These are phyloP conservation scores for Ulvella scutata DNA, from an alignment of 139 green algal genomes.

Conservation along the genomic window DNA sequence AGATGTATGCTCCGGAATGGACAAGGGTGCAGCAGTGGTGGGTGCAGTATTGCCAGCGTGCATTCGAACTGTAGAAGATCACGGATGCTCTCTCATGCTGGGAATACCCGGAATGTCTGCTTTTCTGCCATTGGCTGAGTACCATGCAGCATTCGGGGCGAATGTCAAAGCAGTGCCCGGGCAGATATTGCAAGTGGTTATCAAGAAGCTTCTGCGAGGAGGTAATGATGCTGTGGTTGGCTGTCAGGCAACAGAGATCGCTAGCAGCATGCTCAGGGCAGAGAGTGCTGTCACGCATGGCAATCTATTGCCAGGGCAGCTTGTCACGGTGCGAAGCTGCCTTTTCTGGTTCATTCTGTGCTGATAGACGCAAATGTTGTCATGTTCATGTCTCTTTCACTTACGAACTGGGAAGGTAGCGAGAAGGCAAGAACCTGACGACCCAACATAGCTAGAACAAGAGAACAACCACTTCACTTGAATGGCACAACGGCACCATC, in stretches of 20 bases:
- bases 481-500: too few relatives aligned
- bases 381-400: too few relatives aligned
- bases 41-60: conserved; percentile 40
- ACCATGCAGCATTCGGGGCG: conserved; percentile 17
- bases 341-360: too few relatives aligned
- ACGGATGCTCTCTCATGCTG: conserved; percentile 67
- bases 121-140: conserved; percentile 36
- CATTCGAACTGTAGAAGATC: conserved; percentile 74
- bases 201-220: conserved; percentile 9
- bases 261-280: neutral
- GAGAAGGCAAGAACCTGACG: too few relatives aligned
- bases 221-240: neutral
- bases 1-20: conserved; percentile 19
- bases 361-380: too few relatives aligned
- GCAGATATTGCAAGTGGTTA: conserved; percentile 38
- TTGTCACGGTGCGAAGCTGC: conserved; percentile 61
- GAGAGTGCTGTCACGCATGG: conserved; percentile 5
- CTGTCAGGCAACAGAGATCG: conserved; percentile 5
- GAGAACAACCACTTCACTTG: too few relatives aligned
- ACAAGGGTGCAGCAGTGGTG: conserved; percentile 8
- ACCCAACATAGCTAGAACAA: too few relatives aligned
- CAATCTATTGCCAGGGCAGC: conserved; percentile 50
- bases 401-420: too few relatives aligned
- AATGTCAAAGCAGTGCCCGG: conserved; percentile 9
- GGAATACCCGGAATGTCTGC: conserved; percentile 53